Evolutionary conservation across 805 yeast species (phyloP), one percentile per base, ranked within the genome.

Genomic region (Wickerhamiella dianesei): DNA sequence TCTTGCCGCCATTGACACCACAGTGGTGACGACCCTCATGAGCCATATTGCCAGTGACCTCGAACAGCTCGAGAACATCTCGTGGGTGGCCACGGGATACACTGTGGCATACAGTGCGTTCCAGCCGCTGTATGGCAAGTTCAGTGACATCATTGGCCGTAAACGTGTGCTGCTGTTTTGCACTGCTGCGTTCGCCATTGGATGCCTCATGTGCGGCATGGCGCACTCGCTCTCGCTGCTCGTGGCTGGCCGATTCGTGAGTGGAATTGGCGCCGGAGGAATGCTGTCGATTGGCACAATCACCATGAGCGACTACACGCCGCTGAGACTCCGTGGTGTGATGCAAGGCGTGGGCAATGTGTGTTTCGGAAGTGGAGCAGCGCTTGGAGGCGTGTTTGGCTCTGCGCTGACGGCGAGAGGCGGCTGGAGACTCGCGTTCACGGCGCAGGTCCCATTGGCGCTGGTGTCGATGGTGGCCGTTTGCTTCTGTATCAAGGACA

Each of bases 201-300:
- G 78, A 17, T 72, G 76, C 55, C 52, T 67, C 14, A 47, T 73
- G 21, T 73, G 76, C 47, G 88, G 82, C 1, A 52, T 74, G 3
- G 63, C 85, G 1, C 59, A 55, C 17, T 66, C 69, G 22, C 75
- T 82, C 73, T 62, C 68, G 50, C 69, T 73, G 70, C 64, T 82
- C 36, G 79, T 82, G 45, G 79, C 74, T 2, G 89, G 87, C 1
- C 70, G 94, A 55, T 79, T 84, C 50, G 69, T 86, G 44, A 79
- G 94, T 21, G 96, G 96, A 17, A 73, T 82, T 47, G 95, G 95
- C 12, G 95, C 94, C n/a, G 92, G 94, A 4, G 95, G 95, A 1
- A 74, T 86, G 57, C 76, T 80, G 44, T 72, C 88, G 0, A 66
- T 85, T 54, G 74, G 84, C 16, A 79, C 94, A 4, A 81, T 86